phyloP scores from a whole-genome alignment of 2,329 filamentous ascomycete species.

The Nothophaeocryptopus gaeumannii region DNA sequence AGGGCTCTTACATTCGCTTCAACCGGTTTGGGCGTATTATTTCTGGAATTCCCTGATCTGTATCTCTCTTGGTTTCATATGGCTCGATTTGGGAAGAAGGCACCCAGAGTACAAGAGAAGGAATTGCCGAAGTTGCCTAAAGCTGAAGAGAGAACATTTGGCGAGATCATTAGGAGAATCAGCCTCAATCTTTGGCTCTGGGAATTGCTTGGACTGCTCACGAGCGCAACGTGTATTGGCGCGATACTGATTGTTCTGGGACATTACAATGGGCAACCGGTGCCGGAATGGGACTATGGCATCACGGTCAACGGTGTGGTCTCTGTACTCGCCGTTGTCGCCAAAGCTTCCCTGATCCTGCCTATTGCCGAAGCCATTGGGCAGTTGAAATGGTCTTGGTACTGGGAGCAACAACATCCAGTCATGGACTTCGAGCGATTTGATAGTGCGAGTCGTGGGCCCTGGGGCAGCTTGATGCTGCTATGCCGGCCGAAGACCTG shows the following conservation, averaged over 20 bases:
- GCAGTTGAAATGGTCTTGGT: conserved; percentile 25
- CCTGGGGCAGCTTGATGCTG: conserved; percentile 19
- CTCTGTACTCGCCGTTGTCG: conserved; percentile 11
- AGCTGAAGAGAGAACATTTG: too few species aligned
- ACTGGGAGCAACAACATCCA: conserved; percentile 8
- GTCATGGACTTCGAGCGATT: conserved; percentile 18
- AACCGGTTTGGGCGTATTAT: too few species aligned
- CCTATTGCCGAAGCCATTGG: conserved; percentile 19
- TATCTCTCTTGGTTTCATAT: too few species aligned
- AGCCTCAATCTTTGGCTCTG: conserved; percentile 15
- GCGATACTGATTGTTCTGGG: conserved; percentile 15
- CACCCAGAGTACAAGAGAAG: too few species aligned
- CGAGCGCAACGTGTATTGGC: conserved; percentile 12
- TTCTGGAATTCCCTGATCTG: too few species aligned
- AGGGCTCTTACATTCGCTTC: too few species aligned
- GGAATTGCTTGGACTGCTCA: conserved; percentile 18
- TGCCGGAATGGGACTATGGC: conserved; percentile 14
- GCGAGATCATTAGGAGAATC: too few species aligned
- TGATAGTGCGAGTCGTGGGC: conserved; percentile 20
- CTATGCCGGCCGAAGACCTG: conserved; percentile 4
- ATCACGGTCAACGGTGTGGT: conserved; percentile 23
- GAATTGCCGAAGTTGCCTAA: too few species aligned
- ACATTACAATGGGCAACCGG: conserved; percentile 12
- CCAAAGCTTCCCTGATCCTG: conserved; percentile 17
- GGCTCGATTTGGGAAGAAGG: too few species aligned